Evolutionary conservation across 23 red algal genomes (phyloP).

Genomic region (Gracilaria domingensis): DNA sequence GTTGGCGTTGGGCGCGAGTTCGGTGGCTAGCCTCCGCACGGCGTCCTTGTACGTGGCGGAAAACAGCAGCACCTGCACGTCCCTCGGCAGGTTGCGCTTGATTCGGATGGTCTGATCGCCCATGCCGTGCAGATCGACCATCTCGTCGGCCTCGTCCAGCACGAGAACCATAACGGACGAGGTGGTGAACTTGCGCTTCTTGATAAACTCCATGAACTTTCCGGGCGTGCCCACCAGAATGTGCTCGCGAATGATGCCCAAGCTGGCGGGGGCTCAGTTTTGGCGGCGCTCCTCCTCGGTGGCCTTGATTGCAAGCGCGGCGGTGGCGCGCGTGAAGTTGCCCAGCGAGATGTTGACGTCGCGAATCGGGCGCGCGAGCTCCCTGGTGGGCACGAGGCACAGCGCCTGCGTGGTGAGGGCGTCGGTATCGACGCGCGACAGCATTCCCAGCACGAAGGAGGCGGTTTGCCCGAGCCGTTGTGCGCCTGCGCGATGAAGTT

Average conservation of each 20-base stretch:
- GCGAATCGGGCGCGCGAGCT: conserved; percentile 92
- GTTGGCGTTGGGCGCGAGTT: conserved; percentile 86
- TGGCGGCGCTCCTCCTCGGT: conserved; percentile 81
- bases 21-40: conserved; percentile 77
- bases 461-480: conserved; percentile 98
- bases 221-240: conserved; percentile 95
- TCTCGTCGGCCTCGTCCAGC: conserved; percentile 96
- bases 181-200: conserved; percentile 68
- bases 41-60: conserved; percentile 92
- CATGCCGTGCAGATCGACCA: conserved; percentile 96
- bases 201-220: conserved; percentile 87
- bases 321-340: conserved; percentile 79
- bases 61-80: conserved; percentile 93
- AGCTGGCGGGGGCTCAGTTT: background rate
- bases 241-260: conserved; percentile 66
- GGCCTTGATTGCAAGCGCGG: conserved; percentile 80
- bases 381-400: conserved; percentile 95
- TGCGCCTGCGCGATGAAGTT: conserved; percentile 98
- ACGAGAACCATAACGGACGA: conserved; percentile 84
- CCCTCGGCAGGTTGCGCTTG: conserved; percentile 66
- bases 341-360: conserved; percentile 83
- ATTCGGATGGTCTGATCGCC: conserved; percentile 97
- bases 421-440: conserved; percentile 67
- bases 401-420: conserved; percentile 82
- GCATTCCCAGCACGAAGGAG: conserved; percentile 97